Conservation (phyloP, 2,329 filamentous ascomycete genomes). For the Talaromyces pinophilus region DNA sequence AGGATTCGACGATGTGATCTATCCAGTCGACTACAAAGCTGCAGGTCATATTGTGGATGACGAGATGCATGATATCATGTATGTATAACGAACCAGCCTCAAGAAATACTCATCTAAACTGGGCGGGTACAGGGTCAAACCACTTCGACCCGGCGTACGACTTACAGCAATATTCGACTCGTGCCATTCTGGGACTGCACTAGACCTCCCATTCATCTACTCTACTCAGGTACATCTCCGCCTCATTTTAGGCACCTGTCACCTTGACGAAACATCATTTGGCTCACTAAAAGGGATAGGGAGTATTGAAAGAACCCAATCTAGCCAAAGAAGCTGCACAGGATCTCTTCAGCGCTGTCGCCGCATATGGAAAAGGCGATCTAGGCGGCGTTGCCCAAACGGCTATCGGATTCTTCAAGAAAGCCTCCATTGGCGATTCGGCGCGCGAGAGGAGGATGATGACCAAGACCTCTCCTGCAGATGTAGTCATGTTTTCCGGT, state of each 20-base stretch:
- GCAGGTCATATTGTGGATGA: constrained; percentile 75
- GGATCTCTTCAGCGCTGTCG: constrained; percentile 65
- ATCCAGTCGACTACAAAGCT: constrained; percentile 70
- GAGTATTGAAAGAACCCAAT: constrained; percentile 68
- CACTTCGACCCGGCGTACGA: constrained; percentile 83
- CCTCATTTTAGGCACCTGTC: not conserved
- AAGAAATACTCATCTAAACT: not conserved
- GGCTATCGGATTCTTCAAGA: constrained; percentile 84
- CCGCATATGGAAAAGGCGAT: constrained; percentile 79
- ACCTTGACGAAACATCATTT: too few species aligned
- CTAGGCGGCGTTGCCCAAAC: constrained; percentile 75
- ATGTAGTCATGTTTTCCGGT: constrained; percentile 97
- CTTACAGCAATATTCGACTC: constrained; percentile 69
- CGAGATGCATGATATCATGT: constrained; percentile 72
- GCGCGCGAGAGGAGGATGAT: constrained; percentile 76
- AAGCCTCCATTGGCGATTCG: constrained; percentile 75
- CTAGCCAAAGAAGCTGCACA: constrained; percentile 67
- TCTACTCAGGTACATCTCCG: constrained; percentile 52
- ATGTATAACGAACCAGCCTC: constrained; percentile 12
- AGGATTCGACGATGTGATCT: constrained; percentile 74
- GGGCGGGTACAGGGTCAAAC: constrained; percentile 55
- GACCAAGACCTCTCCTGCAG: constrained; percentile 90
- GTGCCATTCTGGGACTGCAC: constrained; percentile 66
- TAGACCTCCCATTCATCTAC: constrained; percentile 69
- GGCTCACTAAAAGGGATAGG: constrained; percentile 30